Base-by-base conservation (phyloP, 2,329 filamentous ascomycete species). In the Colletotrichum sp. region DNA sequence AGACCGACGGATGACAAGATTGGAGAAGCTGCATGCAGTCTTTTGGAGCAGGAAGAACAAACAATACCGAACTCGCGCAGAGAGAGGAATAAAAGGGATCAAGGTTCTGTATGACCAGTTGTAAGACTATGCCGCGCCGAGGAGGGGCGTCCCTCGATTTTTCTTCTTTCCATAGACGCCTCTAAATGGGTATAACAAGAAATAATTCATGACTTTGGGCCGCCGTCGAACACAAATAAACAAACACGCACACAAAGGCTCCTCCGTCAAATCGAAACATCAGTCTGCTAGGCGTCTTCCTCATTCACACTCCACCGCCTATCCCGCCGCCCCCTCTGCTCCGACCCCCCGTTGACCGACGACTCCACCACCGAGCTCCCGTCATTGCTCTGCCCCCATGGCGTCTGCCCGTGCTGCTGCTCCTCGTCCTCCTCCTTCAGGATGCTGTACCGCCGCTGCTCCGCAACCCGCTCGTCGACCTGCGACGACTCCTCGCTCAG, bases 171-270 rank as follows among this genome's bases (percentile, higher is more conserved):
- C 13, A 62, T 66, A 52, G 34, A 44, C 72, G 75, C 71, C 71
- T 77, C 75, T 75, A 67, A 67, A 71, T 77, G 75, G 71, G 75
- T 77, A 77, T 77, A 77, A 75, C 66, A 73, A 75, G 24, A 34
- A 76, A 52, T 44, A 73, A 73, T 60, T 49, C 34, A 69, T 65
- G 18, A 73, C 16, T 71, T 28, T 74, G 30, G 44, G 36, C 52
- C 67, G 71, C 67, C 66, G 30, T 59, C 55, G 18, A n/a, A 62
- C 24, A 70, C 8, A 49, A 49, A n/a, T 3, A 60, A 13, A 39
- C 21, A 16, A 6, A 36, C 2, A 24, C 24, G 7, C 30, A 15
- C 24, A 12, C 13, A n/a, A 28, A 30, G 12, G 2, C 28, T 36
- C 8, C n/a, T 21, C 10, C 8, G 12, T 49, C 44, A 49, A 49